A percentile compares a stretch with the other conserved stretches of the same genome.
Evolutionary conservation across 306 rosid genomes (phyloP).

Genomic region (Myrica gale): DNA sequence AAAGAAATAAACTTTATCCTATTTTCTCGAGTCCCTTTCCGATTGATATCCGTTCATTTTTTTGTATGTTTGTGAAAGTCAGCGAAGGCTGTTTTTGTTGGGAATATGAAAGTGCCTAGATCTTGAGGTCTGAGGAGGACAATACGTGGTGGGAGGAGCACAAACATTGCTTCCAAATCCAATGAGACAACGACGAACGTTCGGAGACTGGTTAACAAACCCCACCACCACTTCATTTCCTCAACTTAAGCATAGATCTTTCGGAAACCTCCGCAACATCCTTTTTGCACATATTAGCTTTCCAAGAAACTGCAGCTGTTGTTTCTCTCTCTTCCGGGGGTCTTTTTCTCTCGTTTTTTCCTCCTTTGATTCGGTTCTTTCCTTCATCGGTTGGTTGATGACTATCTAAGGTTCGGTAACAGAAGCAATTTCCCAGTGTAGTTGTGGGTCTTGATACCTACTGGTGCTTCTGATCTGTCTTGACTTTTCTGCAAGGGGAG

Average conservation of each 20-base stretch:
- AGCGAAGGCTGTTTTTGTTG: constrained; percentile 15
- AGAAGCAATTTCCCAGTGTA: constrained; percentile 13
- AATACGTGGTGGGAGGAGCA: constrained; percentile 73
- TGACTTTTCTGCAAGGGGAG: constrained; percentile 13
- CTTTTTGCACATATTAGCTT: constrained; percentile 11
- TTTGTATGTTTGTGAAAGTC: neutral
- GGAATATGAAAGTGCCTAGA: neutral
- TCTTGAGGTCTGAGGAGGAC: neutral
- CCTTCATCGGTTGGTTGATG: neutral
- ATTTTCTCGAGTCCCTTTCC: no score
- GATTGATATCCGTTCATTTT: no score
- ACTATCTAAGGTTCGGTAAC: neutral
- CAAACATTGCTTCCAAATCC: constrained; percentile 37
- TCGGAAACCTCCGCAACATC: neutral
- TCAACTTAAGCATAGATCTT: constrained; percentile 10
- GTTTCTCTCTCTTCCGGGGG: neutral
- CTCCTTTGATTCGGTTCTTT: neutral
- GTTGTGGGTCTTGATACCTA: constrained; percentile 10
- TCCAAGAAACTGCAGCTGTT: neutral
- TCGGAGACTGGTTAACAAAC: constrained; percentile 20
- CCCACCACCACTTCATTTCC: constrained; percentile 14
- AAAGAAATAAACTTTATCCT: neutral
- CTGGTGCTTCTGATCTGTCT: constrained; percentile 23
- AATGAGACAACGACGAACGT: constrained; percentile 5
- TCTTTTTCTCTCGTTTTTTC: neutral